phyloP scores from a whole-genome alignment of 495 filamentous ascomycete genomes.

The Cercophora samala region DNA sequence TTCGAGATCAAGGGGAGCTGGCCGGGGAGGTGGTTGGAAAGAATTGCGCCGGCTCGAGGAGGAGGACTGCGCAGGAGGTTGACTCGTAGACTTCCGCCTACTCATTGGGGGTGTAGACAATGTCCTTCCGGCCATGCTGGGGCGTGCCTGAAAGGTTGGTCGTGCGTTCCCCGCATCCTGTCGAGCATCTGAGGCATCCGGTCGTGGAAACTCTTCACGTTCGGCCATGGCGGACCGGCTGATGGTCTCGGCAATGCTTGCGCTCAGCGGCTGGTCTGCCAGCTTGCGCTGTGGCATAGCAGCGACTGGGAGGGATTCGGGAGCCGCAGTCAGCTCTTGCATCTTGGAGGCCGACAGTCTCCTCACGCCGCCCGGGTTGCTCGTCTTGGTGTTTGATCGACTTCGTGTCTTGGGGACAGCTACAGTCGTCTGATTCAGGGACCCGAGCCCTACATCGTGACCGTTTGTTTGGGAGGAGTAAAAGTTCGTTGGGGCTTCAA shows the following conservation, averaged over 20 bases:
- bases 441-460: not conserved
- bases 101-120: conserved; percentile 46
- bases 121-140: conserved; percentile 32
- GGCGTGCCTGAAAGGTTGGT: conserved; percentile 15
- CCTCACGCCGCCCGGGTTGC: conserved; percentile 41
- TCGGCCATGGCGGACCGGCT: conserved; percentile 33
- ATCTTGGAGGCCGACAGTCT: conserved; percentile 58
- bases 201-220: conserved; percentile 13
- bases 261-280: conserved; percentile 35
- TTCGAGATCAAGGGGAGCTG: conserved; percentile 34
- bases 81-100: conserved; percentile 26
- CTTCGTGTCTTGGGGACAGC: conserved; percentile 22
- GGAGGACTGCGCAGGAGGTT: conserved; percentile 23
- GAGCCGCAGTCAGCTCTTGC: conserved; percentile 51
- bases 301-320: conserved; percentile 48
- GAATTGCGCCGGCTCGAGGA: conserved; percentile 31
- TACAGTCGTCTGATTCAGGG: not conserved
- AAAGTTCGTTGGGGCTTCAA: conserved; percentile 17
- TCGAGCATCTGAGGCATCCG: not conserved
- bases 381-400: conserved; percentile 37
- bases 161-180: conserved; percentile 6
- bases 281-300: conserved; percentile 26
- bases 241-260: conserved; percentile 34
- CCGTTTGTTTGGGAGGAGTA: not conserved
- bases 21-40: conserved; percentile 29